These are phyloP conservation scores for Septoria linicola DNA, from an alignment of 2,329 filamentous ascomycete genomes.

Conservation along the genomic window DNA sequence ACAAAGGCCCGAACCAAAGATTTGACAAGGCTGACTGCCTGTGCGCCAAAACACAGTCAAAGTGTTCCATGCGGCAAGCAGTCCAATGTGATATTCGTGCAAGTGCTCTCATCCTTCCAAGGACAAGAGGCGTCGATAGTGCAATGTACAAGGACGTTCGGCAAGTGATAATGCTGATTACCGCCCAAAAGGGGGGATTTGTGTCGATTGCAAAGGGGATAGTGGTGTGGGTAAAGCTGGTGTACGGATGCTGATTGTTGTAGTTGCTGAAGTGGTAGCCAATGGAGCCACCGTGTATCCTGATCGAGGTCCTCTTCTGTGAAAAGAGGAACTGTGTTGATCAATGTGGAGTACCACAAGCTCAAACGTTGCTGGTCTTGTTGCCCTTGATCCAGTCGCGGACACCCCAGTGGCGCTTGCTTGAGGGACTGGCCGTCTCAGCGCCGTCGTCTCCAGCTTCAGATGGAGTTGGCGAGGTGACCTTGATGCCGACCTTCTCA, in stretches of 20 bases:
- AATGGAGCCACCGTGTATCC: constrained; percentile 13
- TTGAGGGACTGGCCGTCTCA: constrained; percentile 24
- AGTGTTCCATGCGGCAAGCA: too few species aligned
- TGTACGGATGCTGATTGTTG: too few species aligned
- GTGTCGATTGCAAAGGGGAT: too few species aligned
- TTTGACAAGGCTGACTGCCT: background rate
- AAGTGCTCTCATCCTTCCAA: too few species aligned
- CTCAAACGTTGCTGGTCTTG: constrained; percentile 15
- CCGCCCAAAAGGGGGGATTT: too few species aligned
- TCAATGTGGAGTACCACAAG: background rate
- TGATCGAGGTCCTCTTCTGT: constrained; percentile 3
- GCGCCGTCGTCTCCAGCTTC: constrained; percentile 20
- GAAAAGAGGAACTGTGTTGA: background rate
- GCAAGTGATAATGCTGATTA: too few species aligned
- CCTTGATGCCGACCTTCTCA: constrained; percentile 45
- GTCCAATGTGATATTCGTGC: too few species aligned
- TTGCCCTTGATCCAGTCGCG: constrained; percentile 33
- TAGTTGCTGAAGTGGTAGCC: background rate
- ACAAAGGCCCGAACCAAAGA: background rate
- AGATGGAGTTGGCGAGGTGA: constrained; percentile 25
- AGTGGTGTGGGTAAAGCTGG: too few species aligned
- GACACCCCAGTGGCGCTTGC: constrained; percentile 37
- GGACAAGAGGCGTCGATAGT: too few species aligned
- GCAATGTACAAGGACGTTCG: too few species aligned
- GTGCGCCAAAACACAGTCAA: too few species aligned